A percentile compares a stretch with the other conserved stretches of the same genome.
Conservation (phyloP, 2,329 filamentous ascomycete species). For the Plectosphaerella sp. region DNA sequence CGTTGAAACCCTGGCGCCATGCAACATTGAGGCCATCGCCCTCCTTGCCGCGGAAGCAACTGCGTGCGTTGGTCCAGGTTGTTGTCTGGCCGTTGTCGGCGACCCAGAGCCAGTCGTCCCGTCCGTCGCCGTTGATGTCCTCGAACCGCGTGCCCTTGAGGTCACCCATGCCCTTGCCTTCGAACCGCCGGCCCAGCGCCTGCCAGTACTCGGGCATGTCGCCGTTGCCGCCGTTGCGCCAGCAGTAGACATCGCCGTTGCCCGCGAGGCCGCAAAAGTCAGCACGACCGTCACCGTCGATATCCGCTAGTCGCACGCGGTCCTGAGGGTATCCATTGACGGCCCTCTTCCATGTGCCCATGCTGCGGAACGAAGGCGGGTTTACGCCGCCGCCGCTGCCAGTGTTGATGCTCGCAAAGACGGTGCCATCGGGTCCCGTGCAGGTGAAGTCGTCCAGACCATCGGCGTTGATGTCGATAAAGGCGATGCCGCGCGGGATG, state of each 20-base stretch:
- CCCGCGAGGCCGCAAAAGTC: slow-evolving; percentile 24
- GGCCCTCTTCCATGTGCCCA: not conserved
- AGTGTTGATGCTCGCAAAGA: slow-evolving; percentile 3
- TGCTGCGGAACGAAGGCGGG: slow-evolving; percentile 1
- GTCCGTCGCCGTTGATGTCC: slow-evolving; percentile 17
- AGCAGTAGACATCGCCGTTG: slow-evolving; percentile 21
- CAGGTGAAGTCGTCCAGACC: slow-evolving; percentile 11
- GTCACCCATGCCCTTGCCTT: slow-evolving; percentile 14
- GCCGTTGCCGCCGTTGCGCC: slow-evolving; percentile 24
- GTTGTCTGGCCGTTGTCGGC: slow-evolving; percentile 11
- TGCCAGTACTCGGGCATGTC: slow-evolving; percentile 27
- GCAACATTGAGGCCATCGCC: slow-evolving; percentile 17
- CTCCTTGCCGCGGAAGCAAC: slow-evolving; percentile 10
- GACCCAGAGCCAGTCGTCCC: slow-evolving; percentile 19
- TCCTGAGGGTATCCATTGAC: not conserved
- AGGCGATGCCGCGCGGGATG: slow-evolving; percentile 3
- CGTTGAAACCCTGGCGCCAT: slow-evolving; percentile 14
- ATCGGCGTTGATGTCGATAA: slow-evolving; percentile 12
- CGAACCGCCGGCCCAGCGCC: slow-evolving; percentile 17
- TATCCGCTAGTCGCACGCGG: slow-evolving; percentile 5
- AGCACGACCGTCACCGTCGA: slow-evolving; percentile 25
- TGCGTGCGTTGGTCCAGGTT: slow-evolving; percentile 17
- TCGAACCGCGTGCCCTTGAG: slow-evolving; percentile 14
- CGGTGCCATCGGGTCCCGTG: not conserved
- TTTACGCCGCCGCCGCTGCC: slow-evolving; percentile 5